These are phyloP conservation scores for Dillenia turbinata DNA, from an alignment of 164 flowering plant species.

Conservation along the genomic window DNA sequence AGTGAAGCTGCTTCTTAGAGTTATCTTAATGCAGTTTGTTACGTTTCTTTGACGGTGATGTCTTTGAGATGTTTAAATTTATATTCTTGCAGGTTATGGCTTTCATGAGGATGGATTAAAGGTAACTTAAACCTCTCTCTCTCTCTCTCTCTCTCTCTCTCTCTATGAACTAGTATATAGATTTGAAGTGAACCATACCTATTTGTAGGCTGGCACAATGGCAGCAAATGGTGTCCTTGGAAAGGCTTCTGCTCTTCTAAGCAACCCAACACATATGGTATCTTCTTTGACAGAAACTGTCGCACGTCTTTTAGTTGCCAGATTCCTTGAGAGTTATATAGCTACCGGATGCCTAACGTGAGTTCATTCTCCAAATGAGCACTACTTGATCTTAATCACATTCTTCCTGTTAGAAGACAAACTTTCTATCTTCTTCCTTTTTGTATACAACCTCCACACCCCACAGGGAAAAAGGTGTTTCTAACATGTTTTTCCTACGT, in stretches of 20 bases:
- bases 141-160: no score
- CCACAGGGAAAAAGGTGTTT: no score
- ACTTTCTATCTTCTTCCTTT: no score
- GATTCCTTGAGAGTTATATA: constrained; percentile 55
- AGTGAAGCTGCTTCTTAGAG: no score
- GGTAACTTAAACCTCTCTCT: constrained; percentile 30
- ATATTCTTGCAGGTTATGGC: constrained; percentile 64
- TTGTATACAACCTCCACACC: no score
- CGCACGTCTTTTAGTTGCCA: constrained; percentile 68
- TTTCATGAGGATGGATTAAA: constrained; percentile 96
- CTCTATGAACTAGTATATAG: no score
- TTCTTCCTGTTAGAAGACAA: no score
- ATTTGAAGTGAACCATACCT: no score
- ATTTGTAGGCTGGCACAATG: constrained; percentile 67
- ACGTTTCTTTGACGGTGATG: no score
- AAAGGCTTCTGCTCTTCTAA: constrained; percentile 29
- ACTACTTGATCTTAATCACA: no score
- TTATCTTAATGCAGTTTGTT: no score
- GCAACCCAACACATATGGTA: constrained; percentile 72
- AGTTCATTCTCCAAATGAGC: constrained; percentile 20
- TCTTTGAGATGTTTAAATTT: neutral
- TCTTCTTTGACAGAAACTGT: constrained; percentile 68
- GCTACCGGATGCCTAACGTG: constrained; percentile 69
- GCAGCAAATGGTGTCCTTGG: constrained; percentile 69
- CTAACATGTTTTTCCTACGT: no score